Conservation (phyloP, 2,329 filamentous ascomycete genomes). For the Paramyrothecium sp. region DNA sequence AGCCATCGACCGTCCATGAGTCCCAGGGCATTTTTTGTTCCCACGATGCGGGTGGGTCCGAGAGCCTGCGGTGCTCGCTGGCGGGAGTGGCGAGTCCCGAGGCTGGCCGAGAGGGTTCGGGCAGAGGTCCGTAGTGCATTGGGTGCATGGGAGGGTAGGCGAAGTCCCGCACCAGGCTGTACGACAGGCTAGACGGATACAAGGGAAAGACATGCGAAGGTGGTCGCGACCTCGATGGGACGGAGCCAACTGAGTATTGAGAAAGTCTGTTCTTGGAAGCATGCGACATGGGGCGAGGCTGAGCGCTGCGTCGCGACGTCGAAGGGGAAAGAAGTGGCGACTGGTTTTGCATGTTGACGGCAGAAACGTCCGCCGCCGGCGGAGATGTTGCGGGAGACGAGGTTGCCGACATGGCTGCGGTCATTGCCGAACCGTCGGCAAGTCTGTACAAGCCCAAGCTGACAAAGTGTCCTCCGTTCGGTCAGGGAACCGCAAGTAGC, state of each 20-base stretch:
- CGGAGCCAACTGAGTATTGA: slow-evolving; percentile 74
- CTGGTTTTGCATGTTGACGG: slow-evolving; percentile 46
- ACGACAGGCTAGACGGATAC: slow-evolving; percentile 82
- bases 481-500: not conserved
- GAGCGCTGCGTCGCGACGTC: slow-evolving; percentile 55
- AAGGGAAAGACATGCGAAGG: slow-evolving; percentile 78
- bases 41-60: slow-evolving; percentile 76
- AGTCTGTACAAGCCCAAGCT: slow-evolving; percentile 21
- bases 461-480: slow-evolving; percentile 8
- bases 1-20: slow-evolving; percentile 50
- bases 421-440: slow-evolving; percentile 36
- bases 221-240: slow-evolving; percentile 70
- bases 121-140: slow-evolving; percentile 90
- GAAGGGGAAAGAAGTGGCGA: slow-evolving; percentile 59
- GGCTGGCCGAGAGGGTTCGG: slow-evolving; percentile 65
- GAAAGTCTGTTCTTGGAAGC: slow-evolving; percentile 80
- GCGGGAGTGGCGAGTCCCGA: slow-evolving; percentile 83
- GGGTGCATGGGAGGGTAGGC: slow-evolving; percentile 82
- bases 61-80: slow-evolving; percentile 78
- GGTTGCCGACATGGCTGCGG: slow-evolving; percentile 56
- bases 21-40: slow-evolving; percentile 65
- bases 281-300: slow-evolving; percentile 69
- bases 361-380: slow-evolving; percentile 43
- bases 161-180: slow-evolving; percentile 93
- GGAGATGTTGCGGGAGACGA: slow-evolving; percentile 55